Evolutionary conservation across 2,329 filamentous ascomycete species (phyloP).

Genomic region (Herpomyces periplanetae): DNA sequence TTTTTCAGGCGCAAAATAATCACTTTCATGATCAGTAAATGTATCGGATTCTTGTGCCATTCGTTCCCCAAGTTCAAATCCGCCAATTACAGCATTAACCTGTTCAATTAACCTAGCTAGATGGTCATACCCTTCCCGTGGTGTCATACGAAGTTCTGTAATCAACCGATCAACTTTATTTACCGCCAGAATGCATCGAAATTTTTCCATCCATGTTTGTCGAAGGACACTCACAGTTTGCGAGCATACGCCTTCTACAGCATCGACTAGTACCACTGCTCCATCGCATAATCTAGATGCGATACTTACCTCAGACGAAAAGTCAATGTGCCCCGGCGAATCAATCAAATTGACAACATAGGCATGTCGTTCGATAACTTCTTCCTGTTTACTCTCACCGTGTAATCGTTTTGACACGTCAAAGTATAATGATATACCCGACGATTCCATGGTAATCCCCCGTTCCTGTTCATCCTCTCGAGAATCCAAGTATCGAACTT

Average conservation of each 20-base stretch:
- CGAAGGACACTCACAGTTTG: conserved; percentile 87
- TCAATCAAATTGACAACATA: conserved; percentile 93
- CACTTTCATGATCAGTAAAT: conserved; percentile 72
- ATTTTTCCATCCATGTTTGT: conserved; percentile 75
- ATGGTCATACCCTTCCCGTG: conserved; percentile 55
- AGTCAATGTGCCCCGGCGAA: conserved; percentile 90
- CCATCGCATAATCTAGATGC: conserved; percentile 79
- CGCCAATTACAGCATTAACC: conserved; percentile 82
- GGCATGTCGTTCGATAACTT: conserved; percentile 32
- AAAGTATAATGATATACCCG: conserved; percentile 81
- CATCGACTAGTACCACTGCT: conserved; percentile 70
- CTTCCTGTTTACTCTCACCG: conserved; percentile 22
- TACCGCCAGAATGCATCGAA: conserved; percentile 73
- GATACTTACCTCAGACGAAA: conserved; percentile 88
- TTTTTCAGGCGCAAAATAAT: conserved; percentile 90
- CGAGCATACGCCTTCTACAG: conserved; percentile 87
- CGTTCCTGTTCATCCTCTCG: conserved; percentile 75
- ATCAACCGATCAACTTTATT: conserved; percentile 93
- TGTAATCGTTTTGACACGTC: conserved; percentile 40
- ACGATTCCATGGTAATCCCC: conserved; percentile 99
- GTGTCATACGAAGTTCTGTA: conserved; percentile 75
- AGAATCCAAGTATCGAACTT: conserved; percentile 89
- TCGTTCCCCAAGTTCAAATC: conserved; percentile 83
- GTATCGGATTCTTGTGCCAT: conserved; percentile 99
- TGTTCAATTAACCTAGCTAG: conserved; percentile 64